Evolutionary conservation across 352 stramenopile species (phyloP), one percentile per base, ranked within the genome.

Genomic region (Globisporangium spinosum): DNA sequence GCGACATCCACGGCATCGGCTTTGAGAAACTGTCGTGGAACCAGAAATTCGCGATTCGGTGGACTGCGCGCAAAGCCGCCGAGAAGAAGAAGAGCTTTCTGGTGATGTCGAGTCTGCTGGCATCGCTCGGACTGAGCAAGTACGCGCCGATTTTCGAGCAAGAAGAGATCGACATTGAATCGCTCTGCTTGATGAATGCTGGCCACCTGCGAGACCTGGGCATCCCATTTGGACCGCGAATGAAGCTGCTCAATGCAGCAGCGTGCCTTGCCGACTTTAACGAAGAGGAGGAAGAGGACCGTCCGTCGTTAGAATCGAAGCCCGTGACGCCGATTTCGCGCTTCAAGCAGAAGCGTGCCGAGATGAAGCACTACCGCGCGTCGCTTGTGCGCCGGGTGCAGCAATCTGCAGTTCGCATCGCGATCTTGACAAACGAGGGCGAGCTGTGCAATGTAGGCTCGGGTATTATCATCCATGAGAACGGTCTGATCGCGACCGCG

Each of bases 81-180:
- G 88, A 93, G 69, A 94, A 93, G 76, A 94, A 95, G 74, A 95
- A 95, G 74, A 94, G 86, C 70, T 95, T 95, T 61, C 51, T 89
- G 58, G 86, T 94, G 43, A 95, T 95, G 88, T 89, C 79, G 25
- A 93, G 82, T 71, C 68, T 95, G 43, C 59, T 95, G 7, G 68
- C 84, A 34, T 95, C 85, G 47, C 75, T 95, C 6, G 85, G 87
- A 13, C 73, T 95, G 2, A 87, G 82, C 70, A 95, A 95, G 72
- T 95, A 95, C 68, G 87, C 83, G 27, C 81, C 88, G 13, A 77
- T 95, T 25, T 95, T 95, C 56, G 88, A 95, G 43, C 81, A 83
- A n/a, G 88, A 95, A 70, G 88, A 95, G 65, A 95, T 95, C 65
- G 88, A 95, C 53, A 91, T 95, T 66, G 88, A 95, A 60, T 91